Percentiles rank a stretch among this genome's conserved stretches.
Evolutionary conservation across 306 rosid species (phyloP).

Genomic region (Citrullus amarus): DNA sequence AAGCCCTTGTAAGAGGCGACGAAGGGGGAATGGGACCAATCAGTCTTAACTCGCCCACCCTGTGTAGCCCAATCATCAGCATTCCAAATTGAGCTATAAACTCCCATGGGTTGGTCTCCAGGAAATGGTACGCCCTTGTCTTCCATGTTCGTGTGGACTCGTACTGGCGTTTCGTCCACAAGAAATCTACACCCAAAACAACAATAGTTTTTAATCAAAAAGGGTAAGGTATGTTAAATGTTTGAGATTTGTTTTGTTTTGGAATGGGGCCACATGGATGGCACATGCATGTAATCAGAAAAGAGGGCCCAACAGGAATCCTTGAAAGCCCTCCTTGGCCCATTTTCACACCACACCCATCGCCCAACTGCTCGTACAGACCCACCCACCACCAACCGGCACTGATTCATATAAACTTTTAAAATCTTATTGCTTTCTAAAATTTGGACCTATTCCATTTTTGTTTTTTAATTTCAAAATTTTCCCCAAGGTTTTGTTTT

Average conservation of each 20-base stretch:
- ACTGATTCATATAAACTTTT: neutral
- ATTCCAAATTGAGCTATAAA: slow-evolving; percentile 89
- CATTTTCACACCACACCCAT: neutral
- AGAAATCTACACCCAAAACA: slow-evolving; percentile 27
- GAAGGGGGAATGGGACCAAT: slow-evolving; percentile 91
- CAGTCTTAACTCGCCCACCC: slow-evolving; percentile 91
- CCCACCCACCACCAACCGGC: neutral
- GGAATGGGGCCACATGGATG: neutral
- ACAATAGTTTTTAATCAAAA: neutral
- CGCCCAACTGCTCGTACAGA: neutral
- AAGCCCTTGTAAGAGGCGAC: slow-evolving; percentile 59
- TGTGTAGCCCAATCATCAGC: slow-evolving; percentile 99
- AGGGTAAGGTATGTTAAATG: too few relatives aligned
- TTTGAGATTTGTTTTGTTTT: too few relatives aligned
- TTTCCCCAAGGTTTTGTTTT: neutral
- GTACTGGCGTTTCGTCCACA: slow-evolving; percentile 73
- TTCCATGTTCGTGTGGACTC: slow-evolving; percentile 76
- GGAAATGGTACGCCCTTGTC: slow-evolving; percentile 71
- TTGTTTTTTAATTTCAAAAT: neutral
- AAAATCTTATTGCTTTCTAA: neutral
- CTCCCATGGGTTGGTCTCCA: slow-evolving; percentile 84
- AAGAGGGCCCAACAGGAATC: neutral
- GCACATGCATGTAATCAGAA: neutral
- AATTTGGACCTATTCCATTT: neutral
- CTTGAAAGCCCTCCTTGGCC: neutral